Percentiles rank a stretch among this genome's conserved stretches.
Evolutionary conservation across 108 stramenopile genomes (phyloP).

Genomic region (Pseudonitzschia delicatissima): DNA sequence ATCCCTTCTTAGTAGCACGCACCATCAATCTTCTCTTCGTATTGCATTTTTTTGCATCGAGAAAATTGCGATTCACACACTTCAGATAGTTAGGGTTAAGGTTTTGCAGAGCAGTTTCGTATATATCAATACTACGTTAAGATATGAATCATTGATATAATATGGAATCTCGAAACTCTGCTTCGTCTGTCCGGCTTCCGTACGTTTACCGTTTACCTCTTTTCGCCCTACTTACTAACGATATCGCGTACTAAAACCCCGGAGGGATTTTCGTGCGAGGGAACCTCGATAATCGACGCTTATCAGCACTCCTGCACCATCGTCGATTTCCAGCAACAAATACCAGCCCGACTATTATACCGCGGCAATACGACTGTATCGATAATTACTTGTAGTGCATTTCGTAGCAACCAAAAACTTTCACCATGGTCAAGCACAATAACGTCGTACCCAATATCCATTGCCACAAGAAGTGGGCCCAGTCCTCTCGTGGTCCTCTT

Average conservation of each 20-base stretch:
- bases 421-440: constrained; percentile 97
- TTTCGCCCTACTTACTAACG: neutral
- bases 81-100: too few species aligned
- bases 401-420: neutral
- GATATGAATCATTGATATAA: too few species aligned
- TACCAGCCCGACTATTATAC: neutral
- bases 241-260: neutral
- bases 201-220: constrained; percentile 8
- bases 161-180: too few species aligned
- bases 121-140: too few species aligned
- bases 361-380: neutral
- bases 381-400: neutral
- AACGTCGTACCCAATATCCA: constrained; percentile 98
- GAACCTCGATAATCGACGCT: too few species aligned
- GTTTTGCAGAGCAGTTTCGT: too few species aligned
- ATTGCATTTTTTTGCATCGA: too few species aligned
- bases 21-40: too few species aligned
- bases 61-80: too few species aligned
- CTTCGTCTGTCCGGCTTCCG: neutral
- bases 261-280: neutral
- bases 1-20: too few species aligned
- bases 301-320: neutral
- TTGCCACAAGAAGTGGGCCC: constrained; percentile 95
- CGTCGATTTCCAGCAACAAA: neutral
- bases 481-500: constrained; percentile 88